Evolutionary conservation across 495 filamentous ascomycete genomes (phyloP).

Genomic region (Penicillium steckii): DNA sequence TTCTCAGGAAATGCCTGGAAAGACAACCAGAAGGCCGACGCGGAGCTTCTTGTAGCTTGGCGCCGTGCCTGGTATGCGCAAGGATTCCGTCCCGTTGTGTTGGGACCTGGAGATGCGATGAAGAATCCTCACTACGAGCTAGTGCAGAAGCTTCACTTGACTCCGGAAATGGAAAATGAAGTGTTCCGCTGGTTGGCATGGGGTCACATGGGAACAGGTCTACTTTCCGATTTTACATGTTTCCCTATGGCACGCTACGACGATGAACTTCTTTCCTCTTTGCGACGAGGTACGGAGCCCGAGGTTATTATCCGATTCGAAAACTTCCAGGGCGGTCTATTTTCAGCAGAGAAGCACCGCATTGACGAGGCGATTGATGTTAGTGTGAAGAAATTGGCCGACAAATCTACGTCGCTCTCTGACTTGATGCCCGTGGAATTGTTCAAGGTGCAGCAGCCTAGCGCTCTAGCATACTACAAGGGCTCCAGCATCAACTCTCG

Average conservation of each 20-base stretch:
- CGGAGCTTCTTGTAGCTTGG: slow-evolving; percentile 81
- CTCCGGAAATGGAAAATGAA: slow-evolving; percentile 62
- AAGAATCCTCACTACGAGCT: slow-evolving; percentile 74
- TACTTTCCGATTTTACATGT: slow-evolving; percentile 74
- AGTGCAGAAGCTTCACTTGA: slow-evolving; percentile 53
- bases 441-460: slow-evolving; percentile 64
- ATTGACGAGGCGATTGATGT: slow-evolving; percentile 67
- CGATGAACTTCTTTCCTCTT: slow-evolving; percentile 65
- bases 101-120: slow-evolving; percentile 80
- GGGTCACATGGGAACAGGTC: slow-evolving; percentile 86
- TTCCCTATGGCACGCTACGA: slow-evolving; percentile 84
- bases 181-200: slow-evolving; percentile 87
- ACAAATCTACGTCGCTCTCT: slow-evolving; percentile 54
- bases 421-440: slow-evolving; percentile 54
- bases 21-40: slow-evolving; percentile 65
- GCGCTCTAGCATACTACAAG: slow-evolving; percentile 78
- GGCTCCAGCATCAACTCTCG: slow-evolving; percentile 52
- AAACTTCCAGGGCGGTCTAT: slow-evolving; percentile 66
- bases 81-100: slow-evolving; percentile 82
- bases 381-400: slow-evolving; percentile 58
- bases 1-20: slow-evolving; percentile 53
- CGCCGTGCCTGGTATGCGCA: slow-evolving; percentile 91
- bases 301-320: slow-evolving; percentile 70
- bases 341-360: slow-evolving; percentile 64
- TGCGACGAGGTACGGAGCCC: slow-evolving; percentile 72